A percentile compares a stretch with the other conserved stretches of the same genome.
These are phyloP conservation scores for Hevea brasiliensis DNA, from an alignment of 345 rosid species.

Conservation along the genomic window DNA sequence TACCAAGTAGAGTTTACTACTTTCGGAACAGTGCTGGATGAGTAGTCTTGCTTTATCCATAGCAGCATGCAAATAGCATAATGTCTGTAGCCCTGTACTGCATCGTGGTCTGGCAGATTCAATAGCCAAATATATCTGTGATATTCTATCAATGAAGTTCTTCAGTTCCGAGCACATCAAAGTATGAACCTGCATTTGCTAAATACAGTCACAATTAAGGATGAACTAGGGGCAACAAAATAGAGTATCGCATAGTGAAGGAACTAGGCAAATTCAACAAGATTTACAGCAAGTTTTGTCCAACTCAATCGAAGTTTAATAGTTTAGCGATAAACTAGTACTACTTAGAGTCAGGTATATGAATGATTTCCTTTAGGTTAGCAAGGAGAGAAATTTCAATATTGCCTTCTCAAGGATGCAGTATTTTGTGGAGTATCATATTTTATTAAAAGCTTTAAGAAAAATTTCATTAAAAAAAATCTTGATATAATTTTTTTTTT, in stretches of 20 bases:
- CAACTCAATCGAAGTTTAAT: too few species aligned
- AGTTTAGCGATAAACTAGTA: too few species aligned
- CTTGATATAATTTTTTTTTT: too few species aligned
- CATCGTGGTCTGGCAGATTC: conserved; percentile 45
- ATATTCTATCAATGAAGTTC: conserved; percentile 27
- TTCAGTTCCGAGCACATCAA: conserved; percentile 42
- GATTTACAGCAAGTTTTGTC: neutral
- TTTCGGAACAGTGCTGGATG: conserved; percentile 41
- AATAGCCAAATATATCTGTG: conserved; percentile 23
- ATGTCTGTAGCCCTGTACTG: conserved; percentile 22
- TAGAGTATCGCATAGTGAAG: neutral
- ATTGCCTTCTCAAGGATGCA: too few species aligned
- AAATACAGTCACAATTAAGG: neutral
- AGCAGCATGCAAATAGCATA: conserved; percentile 31
- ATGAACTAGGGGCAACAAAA: neutral
- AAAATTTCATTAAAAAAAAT: too few species aligned
- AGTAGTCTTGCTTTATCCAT: conserved; percentile 38
- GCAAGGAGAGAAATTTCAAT: too few species aligned
- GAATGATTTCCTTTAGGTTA: too few species aligned
- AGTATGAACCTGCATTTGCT: conserved; percentile 39
- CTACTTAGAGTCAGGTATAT: too few species aligned
- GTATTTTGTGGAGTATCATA: too few species aligned
- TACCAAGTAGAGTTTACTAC: conserved; percentile 52
- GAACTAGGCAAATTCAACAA: neutral
- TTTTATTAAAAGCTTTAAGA: too few species aligned